Conservation (phyloP, 352 stramenopile genomes). For the Phytopythium aichiense region DNA sequence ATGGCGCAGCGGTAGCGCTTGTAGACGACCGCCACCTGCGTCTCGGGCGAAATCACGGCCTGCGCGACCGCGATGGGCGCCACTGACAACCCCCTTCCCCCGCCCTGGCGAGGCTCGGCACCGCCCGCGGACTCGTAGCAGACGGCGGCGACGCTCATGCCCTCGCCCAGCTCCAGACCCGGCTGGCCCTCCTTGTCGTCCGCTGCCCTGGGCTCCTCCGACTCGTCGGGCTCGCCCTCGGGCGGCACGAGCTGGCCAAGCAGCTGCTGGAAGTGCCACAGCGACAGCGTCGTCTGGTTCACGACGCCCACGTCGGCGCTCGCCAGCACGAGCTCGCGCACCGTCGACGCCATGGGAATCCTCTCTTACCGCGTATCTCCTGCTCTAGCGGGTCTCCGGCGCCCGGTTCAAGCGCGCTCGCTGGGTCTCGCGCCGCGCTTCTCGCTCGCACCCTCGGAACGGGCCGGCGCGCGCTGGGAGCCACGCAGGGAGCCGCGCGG, state of each 20-base stretch:
- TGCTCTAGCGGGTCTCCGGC: too few relatives aligned
- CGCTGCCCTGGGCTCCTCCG: conserved; percentile 10
- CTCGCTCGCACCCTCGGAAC: neutral
- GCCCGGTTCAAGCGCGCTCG: neutral
- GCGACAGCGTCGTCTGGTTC: conserved; percentile 68
- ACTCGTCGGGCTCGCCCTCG: conserved; percentile 14
- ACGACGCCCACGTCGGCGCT: conserved; percentile 60
- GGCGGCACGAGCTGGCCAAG: conserved; percentile 40
- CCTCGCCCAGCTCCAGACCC: conserved; percentile 52
- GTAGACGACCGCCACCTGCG: conserved; percentile 58
- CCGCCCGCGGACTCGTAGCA: conserved; percentile 14
- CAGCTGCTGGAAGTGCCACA: conserved; percentile 80
- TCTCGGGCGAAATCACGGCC: conserved; percentile 40
- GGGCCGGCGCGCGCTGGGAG: neutral
- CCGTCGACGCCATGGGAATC: conserved; percentile 8
- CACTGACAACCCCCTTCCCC: neutral
- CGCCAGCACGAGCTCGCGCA: conserved; percentile 57
- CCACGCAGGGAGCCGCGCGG: neutral
- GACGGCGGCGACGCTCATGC: conserved; percentile 65
- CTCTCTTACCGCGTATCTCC: neutral
- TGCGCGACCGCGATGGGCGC: conserved; percentile 13
- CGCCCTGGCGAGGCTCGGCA: conserved; percentile 6
- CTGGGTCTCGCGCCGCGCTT: neutral
- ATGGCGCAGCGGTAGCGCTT: conserved; percentile 77
- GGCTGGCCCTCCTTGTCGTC: conserved; percentile 6